A percentile compares a stretch with the other conserved stretches of the same genome.
Evolutionary conservation across 75 land plant species (phyloP).

Genomic region (Ceratopteris richardii): DNA sequence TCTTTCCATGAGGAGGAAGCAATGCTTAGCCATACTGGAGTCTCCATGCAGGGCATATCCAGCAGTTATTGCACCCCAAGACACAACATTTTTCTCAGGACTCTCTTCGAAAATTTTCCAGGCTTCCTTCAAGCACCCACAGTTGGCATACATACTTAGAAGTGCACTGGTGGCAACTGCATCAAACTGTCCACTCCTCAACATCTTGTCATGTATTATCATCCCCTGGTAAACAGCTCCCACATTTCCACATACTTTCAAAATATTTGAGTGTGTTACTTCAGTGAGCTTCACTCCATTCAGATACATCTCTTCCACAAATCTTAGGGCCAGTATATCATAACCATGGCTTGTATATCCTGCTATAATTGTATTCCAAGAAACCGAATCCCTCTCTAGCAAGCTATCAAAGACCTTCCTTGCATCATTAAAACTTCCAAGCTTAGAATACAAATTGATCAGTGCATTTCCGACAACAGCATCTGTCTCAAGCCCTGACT

Average conservation of each 20-base stretch:
- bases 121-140: slow-evolving; percentile 27
- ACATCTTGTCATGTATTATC: slow-evolving; percentile 24
- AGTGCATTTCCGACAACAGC: slow-evolving; percentile 10
- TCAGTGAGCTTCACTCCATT: slow-evolving; percentile 9
- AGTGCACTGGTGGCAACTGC: slow-evolving; percentile 24
- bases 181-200: slow-evolving; percentile 16
- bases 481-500: slow-evolving; percentile 9
- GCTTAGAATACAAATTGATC: slow-evolving; percentile 26
- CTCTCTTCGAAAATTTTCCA: slow-evolving; percentile 32
- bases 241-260: slow-evolving; percentile 11
- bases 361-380: slow-evolving; percentile 30
- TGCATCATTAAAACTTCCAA: background rate
- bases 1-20: slow-evolving; percentile 41
- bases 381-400: slow-evolving; percentile 13
- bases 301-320: slow-evolving; percentile 5
- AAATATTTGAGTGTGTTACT: slow-evolving; percentile 9
- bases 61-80: slow-evolving; percentile 50
- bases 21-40: slow-evolving; percentile 28
- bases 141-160: slow-evolving; percentile 41
- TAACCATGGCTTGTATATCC: slow-evolving; percentile 21
- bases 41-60: slow-evolving; percentile 72
- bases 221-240: slow-evolving; percentile 33
- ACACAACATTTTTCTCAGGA: slow-evolving; percentile 20
- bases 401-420: slow-evolving; percentile 31
- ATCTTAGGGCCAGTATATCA: slow-evolving; percentile 13